Evolutionary conservation across 768 basidiomycete species (phyloP).

Genomic region (Imleria badia): DNA sequence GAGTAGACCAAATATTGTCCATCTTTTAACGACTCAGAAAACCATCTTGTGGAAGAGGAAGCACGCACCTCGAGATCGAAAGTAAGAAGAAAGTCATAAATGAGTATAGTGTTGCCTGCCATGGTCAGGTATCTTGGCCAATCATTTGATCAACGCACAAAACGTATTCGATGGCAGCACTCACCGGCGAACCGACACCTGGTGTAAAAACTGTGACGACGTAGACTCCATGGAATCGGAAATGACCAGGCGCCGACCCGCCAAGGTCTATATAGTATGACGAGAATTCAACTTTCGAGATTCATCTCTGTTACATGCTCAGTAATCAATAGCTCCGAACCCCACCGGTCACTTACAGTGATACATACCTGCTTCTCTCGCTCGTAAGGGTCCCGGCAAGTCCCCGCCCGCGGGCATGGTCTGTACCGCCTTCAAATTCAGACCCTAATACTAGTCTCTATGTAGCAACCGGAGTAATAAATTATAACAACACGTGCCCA

Average conservation of each 20-base stretch:
- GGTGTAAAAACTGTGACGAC: neutral
- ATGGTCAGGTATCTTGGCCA: neutral
- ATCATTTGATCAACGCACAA: neutral
- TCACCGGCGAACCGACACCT: conserved; percentile 1
- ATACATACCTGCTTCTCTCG: no score
- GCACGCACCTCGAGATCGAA: conserved; percentile 14
- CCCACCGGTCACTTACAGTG: no score
- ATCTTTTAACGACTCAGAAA: neutral
- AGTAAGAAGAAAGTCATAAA: conserved; percentile 18
- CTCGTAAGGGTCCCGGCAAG: no score
- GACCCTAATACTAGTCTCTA: no score
- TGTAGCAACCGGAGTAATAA: no score
- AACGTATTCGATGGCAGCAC: neutral
- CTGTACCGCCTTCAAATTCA: no score
- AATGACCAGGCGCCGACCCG: neutral
- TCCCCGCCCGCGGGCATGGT: no score
- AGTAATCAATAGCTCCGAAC: no score
- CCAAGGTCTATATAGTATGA: neutral
- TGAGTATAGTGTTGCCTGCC: conserved; percentile 9
- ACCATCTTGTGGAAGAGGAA: no score
- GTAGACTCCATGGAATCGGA: neutral
- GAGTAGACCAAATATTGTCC: conserved; percentile 10
- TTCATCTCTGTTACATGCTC: no score
- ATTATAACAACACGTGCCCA: no score
- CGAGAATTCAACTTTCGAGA: no score